Conservation (phyloP, 495 filamentous ascomycete species). For the Pseudomonodictys pantanalensis region DNA sequence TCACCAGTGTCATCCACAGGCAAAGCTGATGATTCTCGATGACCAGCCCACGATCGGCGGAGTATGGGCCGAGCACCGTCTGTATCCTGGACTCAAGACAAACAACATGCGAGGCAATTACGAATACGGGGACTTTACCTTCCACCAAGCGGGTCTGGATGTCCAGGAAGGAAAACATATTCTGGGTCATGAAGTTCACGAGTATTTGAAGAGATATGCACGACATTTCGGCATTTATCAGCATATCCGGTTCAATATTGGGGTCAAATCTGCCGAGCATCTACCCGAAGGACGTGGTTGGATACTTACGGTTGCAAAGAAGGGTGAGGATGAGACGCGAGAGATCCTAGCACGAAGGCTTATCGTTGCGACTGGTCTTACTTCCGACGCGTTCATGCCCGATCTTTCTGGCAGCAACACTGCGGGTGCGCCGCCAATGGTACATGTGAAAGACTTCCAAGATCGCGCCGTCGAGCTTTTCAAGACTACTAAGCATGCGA, state of each 20-base stretch:
- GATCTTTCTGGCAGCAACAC: too few species aligned
- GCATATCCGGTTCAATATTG: constrained; percentile 55
- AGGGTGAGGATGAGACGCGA: too few species aligned
- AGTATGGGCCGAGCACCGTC: constrained; percentile 54
- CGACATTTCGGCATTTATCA: constrained; percentile 55
- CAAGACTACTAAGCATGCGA: too few species aligned
- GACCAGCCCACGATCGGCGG: constrained; percentile 59
- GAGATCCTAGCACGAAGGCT: too few species aligned
- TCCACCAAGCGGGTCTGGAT: constrained; percentile 57
- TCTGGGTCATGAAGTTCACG: constrained; percentile 59
- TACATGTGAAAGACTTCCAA: too few species aligned
- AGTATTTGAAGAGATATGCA: constrained; percentile 63
- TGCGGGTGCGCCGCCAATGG: too few species aligned
- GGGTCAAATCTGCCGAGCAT: too few species aligned
- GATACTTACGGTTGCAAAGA: too few species aligned
- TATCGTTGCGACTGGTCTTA: too few species aligned
- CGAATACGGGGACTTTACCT: constrained; percentile 70
- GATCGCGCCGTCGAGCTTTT: too few species aligned
- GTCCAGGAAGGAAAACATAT: constrained; percentile 63
- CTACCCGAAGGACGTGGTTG: too few species aligned
- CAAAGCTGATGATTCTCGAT: constrained; percentile 54
- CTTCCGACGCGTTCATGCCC: too few species aligned
- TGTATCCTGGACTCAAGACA: constrained; percentile 65
- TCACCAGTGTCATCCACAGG: constrained; percentile 51
- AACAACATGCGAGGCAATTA: constrained; percentile 61